These are phyloP conservation scores for Escallonia herrerae DNA, from an alignment of 129 eudicot genomes.

Conservation along the genomic window DNA sequence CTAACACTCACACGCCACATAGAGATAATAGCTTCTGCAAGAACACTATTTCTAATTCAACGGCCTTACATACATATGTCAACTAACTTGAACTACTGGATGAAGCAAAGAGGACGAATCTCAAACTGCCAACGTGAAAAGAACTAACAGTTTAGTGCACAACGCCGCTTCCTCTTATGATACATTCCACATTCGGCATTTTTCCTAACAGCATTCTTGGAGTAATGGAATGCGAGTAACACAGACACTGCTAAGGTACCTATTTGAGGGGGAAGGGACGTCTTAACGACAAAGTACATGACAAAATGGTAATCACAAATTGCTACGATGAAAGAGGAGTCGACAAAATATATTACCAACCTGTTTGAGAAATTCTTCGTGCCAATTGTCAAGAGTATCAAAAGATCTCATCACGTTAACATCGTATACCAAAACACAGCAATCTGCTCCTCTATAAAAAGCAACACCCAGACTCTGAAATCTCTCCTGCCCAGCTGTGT, in stretches of 20 bases:
- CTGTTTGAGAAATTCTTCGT: conserved; percentile 95
- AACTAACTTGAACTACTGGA: too few relatives aligned
- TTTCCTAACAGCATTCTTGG: too few relatives aligned
- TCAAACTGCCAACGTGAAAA: too few relatives aligned
- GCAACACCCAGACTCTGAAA: conserved; percentile 99
- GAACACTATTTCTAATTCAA: too few relatives aligned
- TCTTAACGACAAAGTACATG: background rate
- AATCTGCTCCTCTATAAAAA: conserved; percentile 98
- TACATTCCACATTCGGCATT: too few relatives aligned
- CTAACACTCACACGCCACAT: too few relatives aligned
- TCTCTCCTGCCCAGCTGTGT: conserved; percentile 99
- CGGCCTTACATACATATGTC: too few relatives aligned
- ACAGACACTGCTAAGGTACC: background rate
- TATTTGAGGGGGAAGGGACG: background rate
- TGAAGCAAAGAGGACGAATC: too few relatives aligned
- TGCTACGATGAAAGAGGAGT: background rate
- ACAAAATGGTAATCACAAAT: background rate
- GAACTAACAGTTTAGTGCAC: too few relatives aligned
- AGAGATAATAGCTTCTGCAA: too few relatives aligned
- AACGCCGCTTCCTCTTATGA: too few relatives aligned
- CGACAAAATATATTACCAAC: conserved; percentile 16
- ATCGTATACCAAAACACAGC: conserved; percentile 90
- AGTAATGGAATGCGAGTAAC: background rate
- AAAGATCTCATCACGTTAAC: conserved; percentile 91
- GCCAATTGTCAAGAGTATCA: conserved; percentile 91